phyloP scores from a whole-genome alignment of 352 stramenopile genomes.

The Phytophthora cactorum region DNA sequence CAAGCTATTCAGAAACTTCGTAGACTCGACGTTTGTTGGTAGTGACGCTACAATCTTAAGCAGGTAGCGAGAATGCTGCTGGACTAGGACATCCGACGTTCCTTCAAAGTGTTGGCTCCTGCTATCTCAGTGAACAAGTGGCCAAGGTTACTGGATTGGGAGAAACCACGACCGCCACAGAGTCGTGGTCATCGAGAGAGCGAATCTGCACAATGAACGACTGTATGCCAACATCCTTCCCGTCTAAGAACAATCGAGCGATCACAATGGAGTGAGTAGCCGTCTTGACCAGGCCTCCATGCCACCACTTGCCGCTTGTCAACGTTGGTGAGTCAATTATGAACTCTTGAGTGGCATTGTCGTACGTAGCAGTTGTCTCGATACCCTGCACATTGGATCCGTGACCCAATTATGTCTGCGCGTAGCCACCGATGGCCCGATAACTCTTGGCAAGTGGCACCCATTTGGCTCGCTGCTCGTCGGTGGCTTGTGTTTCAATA shows the following conservation, averaged over 20 bases:
- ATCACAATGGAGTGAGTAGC: conserved; percentile 3
- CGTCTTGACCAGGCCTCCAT: conserved; percentile 40
- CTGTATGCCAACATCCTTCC: conserved; percentile 29
- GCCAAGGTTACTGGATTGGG: conserved; percentile 36
- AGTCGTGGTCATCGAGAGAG: conserved; percentile 37
- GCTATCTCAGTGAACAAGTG: conserved; percentile 45
- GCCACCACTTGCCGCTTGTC: conserved; percentile 96
- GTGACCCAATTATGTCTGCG: conserved; percentile 33
- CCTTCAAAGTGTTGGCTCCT: conserved; percentile 64
- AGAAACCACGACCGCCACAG: conserved; percentile 52
- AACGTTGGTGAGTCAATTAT: conserved; percentile 95
- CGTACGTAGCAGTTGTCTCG: conserved; percentile 45
- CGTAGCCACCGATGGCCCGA: conserved; percentile 25
- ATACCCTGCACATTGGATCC: conserved; percentile 37
- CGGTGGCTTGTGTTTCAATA: too few species aligned
- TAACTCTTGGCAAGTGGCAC: too few species aligned
- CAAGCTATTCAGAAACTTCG: conserved; percentile 32
- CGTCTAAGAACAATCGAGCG: conserved; percentile 23
- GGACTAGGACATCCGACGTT: conserved; percentile 74
- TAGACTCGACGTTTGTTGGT: conserved; percentile 14
- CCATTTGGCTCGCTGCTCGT: too few species aligned
- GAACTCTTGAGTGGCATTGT: conserved; percentile 91
- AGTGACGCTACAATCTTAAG: conserved; percentile 44
- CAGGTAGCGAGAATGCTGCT: conserved; percentile 65
- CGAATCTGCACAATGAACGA: conserved; percentile 35